A percentile compares a stretch with the other conserved stretches of the same genome.
Evolutionary conservation across 1,284 basidiomycete genomes (phyloP).

Genomic region (Papiliotrema nemorosa): DNA sequence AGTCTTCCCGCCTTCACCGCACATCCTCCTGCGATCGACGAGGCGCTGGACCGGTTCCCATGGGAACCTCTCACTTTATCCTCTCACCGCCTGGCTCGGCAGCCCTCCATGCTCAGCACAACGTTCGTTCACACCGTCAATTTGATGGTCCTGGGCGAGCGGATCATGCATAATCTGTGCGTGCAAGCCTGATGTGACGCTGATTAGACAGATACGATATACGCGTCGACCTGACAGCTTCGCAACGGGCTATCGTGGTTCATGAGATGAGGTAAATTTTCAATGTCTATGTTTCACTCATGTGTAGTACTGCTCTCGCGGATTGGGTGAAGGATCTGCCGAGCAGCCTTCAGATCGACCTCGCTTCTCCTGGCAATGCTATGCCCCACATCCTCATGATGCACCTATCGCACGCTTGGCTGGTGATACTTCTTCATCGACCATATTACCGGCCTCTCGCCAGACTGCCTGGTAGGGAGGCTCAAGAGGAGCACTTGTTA

Average conservation of each 20-base stretch:
- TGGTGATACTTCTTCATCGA: slow-evolving; percentile 62
- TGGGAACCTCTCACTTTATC: slow-evolving; percentile 1
- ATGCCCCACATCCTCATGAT: slow-evolving; percentile 63
- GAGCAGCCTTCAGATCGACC: slow-evolving; percentile 52
- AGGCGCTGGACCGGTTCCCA: slow-evolving; percentile 18
- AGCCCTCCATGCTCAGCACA: slow-evolving; percentile 37
- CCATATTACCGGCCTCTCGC: slow-evolving; percentile 59
- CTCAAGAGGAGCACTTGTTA: slow-evolving; percentile 29
- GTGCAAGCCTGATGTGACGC: slow-evolving; percentile 27
- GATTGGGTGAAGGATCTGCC: slow-evolving; percentile 60
- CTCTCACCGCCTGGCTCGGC: background rate
- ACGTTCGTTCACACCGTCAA: slow-evolving; percentile 58
- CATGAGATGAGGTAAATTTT: slow-evolving; percentile 25
- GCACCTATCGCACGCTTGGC: slow-evolving; percentile 63
- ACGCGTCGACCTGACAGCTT: slow-evolving; percentile 19
- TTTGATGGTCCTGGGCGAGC: slow-evolving; percentile 57
- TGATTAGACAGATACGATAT: slow-evolving; percentile 21
- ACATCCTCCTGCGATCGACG: slow-evolving; percentile 15
- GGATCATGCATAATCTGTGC: slow-evolving; percentile 61
- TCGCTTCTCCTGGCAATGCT: slow-evolving; percentile 52
- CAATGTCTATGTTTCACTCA: background rate
- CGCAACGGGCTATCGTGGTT: slow-evolving; percentile 17
- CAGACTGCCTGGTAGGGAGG: slow-evolving; percentile 50
- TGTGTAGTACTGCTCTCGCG: slow-evolving; percentile 58
- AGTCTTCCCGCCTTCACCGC: slow-evolving; percentile 21